A percentile compares a stretch with the other conserved stretches of the same genome.
Evolutionary conservation across 176 grass and related monocot species (phyloP).

Genomic region (Phragmites australis): DNA sequence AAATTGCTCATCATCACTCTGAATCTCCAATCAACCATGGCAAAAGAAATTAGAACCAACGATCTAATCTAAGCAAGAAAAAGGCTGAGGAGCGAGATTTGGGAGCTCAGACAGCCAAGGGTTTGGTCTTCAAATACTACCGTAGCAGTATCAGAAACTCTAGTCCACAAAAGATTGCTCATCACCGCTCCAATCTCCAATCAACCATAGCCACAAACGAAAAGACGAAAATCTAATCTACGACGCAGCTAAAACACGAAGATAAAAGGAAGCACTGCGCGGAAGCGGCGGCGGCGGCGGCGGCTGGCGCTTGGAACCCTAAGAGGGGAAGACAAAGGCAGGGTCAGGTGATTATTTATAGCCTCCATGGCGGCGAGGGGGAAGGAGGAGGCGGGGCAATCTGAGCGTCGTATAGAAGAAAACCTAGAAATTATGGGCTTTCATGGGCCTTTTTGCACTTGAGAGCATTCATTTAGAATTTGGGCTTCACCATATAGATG

Average conservation of each 20-base stretch:
- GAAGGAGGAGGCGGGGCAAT: neutral
- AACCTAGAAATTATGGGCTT: neutral
- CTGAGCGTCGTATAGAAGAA: neutral
- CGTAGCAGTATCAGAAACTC: constrained; percentile 62
- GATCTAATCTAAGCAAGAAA: neutral
- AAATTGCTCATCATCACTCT: constrained; percentile 14
- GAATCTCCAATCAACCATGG: neutral
- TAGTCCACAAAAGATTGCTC: constrained; percentile 63
- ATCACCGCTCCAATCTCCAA: constrained; percentile 37
- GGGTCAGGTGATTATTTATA: neutral
- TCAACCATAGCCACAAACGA: neutral
- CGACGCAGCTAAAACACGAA: neutral
- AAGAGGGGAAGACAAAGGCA: neutral
- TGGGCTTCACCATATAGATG: neutral
- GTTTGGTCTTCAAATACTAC: constrained; percentile 60
- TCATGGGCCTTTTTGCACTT: neutral
- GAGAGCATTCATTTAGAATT: neutral
- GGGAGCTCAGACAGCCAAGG: constrained; percentile 71
- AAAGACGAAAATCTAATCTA: too few species aligned
- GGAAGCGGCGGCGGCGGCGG: neutral
- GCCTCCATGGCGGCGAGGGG: neutral
- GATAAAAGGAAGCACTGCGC: neutral
- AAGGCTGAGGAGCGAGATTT: neutral
- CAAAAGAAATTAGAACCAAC: neutral
- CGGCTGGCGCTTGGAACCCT: neutral